A percentile compares a stretch with the other conserved stretches of the same genome.
These are phyloP conservation scores for Boletus reticulatus DNA, from an alignment of 768 basidiomycete species.

Conservation along the genomic window DNA sequence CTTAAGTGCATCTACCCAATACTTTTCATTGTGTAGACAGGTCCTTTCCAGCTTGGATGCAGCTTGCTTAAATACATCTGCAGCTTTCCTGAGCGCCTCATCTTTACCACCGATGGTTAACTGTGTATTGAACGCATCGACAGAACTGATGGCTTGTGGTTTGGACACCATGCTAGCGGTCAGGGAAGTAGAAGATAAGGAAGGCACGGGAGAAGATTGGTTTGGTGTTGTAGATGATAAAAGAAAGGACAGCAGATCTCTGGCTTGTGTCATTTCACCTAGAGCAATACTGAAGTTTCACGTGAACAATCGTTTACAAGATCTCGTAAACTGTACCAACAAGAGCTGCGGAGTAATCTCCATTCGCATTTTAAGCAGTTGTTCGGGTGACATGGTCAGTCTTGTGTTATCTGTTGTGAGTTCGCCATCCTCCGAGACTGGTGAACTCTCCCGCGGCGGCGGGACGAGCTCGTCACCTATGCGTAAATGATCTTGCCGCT, in stretches of 20 bases:
- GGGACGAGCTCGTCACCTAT: constrained; percentile 22
- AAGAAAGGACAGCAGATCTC: constrained; percentile 63
- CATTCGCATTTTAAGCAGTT: constrained; percentile 68
- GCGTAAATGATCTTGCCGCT: constrained; percentile 38
- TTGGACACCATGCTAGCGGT: constrained; percentile 67
- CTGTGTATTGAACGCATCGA: constrained; percentile 71
- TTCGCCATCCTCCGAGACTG: constrained; percentile 26
- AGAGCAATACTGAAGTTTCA: constrained; percentile 54
- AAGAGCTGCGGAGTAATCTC: constrained; percentile 70
- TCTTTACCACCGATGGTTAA: constrained; percentile 78
- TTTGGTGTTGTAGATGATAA: constrained; percentile 43
- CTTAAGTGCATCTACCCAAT: constrained; percentile 81
- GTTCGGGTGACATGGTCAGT: constrained; percentile 67
- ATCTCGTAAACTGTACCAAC: constrained; percentile 44
- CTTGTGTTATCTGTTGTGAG: constrained; percentile 30
- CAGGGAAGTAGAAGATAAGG: constrained; percentile 38
- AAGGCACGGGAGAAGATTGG: constrained; percentile 27
- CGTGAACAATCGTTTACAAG: constrained; percentile 11
- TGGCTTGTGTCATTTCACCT: constrained; percentile 78
- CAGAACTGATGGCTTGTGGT: constrained; percentile 60
- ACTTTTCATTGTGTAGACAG: constrained; percentile 60
- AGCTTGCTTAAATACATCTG: constrained; percentile 65
- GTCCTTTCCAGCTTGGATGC: constrained; percentile 67
- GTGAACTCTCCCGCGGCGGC: constrained; percentile 25
- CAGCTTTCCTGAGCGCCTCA: constrained; percentile 71